These are phyloP conservation scores for Xylariaceae sp. DNA, from an alignment of 2,329 filamentous ascomycete species.

Conservation along the genomic window DNA sequence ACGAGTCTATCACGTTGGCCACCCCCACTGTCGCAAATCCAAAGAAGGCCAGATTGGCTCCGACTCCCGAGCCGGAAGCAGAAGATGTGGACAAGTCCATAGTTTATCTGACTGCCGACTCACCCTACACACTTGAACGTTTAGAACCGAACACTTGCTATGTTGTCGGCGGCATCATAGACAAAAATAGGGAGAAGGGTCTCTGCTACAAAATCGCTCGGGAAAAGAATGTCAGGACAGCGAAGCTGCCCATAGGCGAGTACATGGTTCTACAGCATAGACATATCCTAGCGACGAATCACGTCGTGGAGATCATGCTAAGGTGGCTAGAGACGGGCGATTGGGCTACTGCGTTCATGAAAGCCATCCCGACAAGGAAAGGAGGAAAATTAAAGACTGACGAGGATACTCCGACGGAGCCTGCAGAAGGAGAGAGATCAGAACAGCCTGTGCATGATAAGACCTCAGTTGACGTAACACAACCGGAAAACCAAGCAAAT, in stretches of 20 bases:
- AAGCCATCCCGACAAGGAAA: constrained; percentile 89
- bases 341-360: constrained; percentile 88
- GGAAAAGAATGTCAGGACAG: constrained; percentile 79
- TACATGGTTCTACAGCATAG: constrained; percentile 91
- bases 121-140: constrained; percentile 79
- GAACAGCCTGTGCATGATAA: neutral
- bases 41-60: constrained; percentile 36
- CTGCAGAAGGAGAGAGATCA: neutral
- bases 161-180: constrained; percentile 91
- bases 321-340: constrained; percentile 88
- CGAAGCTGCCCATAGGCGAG: constrained; percentile 91
- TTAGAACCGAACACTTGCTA: constrained; percentile 90
- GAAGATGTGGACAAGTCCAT: constrained; percentile 54
- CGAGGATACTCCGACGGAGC: constrained; percentile 26
- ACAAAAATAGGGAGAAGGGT: constrained; percentile 95
- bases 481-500: constrained; percentile 1
- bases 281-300: constrained; percentile 88
- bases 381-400: constrained; percentile 69
- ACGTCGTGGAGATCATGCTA: constrained; percentile 96
- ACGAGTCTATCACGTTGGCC: constrained; percentile 43
- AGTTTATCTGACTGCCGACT: constrained; percentile 91
- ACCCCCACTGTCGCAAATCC: constrained; percentile 40
- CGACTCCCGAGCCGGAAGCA: constrained; percentile 35
- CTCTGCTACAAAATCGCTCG: constrained; percentile 85
- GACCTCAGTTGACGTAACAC: neutral